These are phyloP conservation scores for Yamadazyma takamatsuzukensis DNA, from an alignment of 805 yeast species.

Conservation along the genomic window DNA sequence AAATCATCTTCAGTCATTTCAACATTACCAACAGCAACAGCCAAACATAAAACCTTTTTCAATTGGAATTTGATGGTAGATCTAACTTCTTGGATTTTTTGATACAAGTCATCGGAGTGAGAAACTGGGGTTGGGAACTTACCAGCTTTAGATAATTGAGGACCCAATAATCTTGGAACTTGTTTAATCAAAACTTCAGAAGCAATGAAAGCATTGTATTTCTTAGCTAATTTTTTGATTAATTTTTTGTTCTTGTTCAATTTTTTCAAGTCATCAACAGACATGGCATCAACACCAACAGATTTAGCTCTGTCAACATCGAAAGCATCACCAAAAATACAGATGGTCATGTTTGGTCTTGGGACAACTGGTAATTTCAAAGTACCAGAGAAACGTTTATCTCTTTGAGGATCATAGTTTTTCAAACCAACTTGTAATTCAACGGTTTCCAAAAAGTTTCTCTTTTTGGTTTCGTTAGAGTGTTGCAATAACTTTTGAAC, in stretches of 20 bases:
- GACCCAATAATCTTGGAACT: conserved; percentile 99
- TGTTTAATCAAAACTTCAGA: conserved; percentile 99
- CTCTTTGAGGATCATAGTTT: conserved; percentile 99
- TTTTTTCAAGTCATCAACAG: conserved; percentile 99
- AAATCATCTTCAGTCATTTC: conserved; percentile 97
- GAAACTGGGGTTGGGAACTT: conserved; percentile 99
- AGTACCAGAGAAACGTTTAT: conserved; percentile 99
- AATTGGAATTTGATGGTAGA: conserved; percentile 99
- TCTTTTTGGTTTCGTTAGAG: conserved; percentile 96
- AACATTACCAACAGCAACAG: conserved; percentile 99
- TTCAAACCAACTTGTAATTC: conserved; percentile 99
- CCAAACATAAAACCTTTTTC: conserved; percentile 99
- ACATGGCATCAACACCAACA: conserved; percentile 98
- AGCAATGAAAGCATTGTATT: conserved; percentile 99
- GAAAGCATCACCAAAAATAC: conserved; percentile 99
- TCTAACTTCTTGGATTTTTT: conserved; percentile 94
- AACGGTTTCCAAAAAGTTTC: conserved; percentile 99
- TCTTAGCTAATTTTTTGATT: conserved; percentile 99
- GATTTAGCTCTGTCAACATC: conserved; percentile 99
- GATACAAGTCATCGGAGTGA: conserved; percentile 96
- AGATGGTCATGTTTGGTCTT: conserved; percentile 99
- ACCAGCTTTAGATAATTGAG: conserved; percentile 99
- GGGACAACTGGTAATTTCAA: conserved; percentile 98
- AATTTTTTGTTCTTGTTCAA: conserved; percentile 99
- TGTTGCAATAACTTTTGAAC: conserved; percentile 86